phyloP scores from a whole-genome alignment of 2,329 filamentous ascomycete species.

The Fusarium sp. region DNA sequence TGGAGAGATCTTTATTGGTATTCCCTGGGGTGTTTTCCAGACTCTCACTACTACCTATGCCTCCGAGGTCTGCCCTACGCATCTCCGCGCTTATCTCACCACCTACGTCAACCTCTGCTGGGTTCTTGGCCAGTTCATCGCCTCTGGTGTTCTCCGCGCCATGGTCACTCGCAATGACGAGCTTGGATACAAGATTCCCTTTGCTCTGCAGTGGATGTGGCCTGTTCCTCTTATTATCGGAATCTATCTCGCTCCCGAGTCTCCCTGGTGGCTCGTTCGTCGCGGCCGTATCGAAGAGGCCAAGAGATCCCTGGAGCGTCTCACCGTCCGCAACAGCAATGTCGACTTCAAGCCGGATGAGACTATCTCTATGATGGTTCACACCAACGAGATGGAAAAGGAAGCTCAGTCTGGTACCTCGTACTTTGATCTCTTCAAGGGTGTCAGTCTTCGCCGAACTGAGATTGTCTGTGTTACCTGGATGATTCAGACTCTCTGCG shows the following conservation, averaged over 20 bases:
- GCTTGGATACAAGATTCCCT: constrained; percentile 59
- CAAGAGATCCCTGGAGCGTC: constrained; percentile 50
- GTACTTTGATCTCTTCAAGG: constrained; percentile 60
- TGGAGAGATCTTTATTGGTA: constrained; percentile 57
- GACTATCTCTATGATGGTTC: constrained; percentile 60
- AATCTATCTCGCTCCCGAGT: constrained; percentile 57
- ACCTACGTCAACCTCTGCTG: constrained; percentile 61
- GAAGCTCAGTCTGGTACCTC: constrained; percentile 50
- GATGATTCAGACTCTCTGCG: constrained; percentile 53
- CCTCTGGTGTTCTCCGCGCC: constrained; percentile 53
- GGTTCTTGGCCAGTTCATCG: constrained; percentile 59
- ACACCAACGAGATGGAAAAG: constrained; percentile 61
- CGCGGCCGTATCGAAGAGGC: constrained; percentile 51
- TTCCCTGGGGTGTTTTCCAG: constrained; percentile 59
- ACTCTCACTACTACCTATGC: constrained; percentile 60
- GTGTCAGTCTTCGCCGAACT: constrained; percentile 56
- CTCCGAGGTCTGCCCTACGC: constrained; percentile 56
- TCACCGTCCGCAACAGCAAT: constrained; percentile 51
- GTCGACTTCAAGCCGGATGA: constrained; percentile 52
- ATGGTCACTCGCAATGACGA: constrained; percentile 50
- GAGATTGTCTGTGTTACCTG: constrained; percentile 57
- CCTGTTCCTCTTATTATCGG: constrained; percentile 55
- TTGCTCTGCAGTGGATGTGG: constrained; percentile 61
- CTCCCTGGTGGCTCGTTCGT: constrained; percentile 61
- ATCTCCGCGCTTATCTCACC: constrained; percentile 59